Conservation (phyloP, 306 rosid genomes). For the Medicago truncatula region DNA sequence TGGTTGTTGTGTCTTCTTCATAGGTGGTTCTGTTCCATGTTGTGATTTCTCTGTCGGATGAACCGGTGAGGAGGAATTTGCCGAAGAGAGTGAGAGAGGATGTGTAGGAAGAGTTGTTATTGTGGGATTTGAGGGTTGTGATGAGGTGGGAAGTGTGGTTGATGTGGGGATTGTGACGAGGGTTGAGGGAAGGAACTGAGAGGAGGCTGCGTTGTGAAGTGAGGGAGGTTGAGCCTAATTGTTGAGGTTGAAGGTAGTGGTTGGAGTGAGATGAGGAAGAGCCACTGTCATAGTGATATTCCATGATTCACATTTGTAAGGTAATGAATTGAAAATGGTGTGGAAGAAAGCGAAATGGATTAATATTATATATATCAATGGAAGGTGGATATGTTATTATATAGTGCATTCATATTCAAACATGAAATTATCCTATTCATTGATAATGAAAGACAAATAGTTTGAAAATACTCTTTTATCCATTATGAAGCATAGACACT, state of each 20-base stretch:
- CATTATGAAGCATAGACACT: too few species aligned
- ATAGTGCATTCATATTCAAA: too few species aligned
- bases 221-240: constrained; percentile 38
- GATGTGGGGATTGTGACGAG: constrained; percentile 49
- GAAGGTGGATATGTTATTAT: constrained; percentile 16
- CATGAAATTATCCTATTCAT: too few species aligned
- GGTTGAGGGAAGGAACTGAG: constrained; percentile 48
- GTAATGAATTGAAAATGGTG: constrained; percentile 33
- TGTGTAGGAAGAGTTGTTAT: constrained; percentile 63
- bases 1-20: neutral
- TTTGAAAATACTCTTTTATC: too few species aligned
- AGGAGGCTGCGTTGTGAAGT: constrained; percentile 63
- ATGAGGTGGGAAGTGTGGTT: constrained; percentile 18
- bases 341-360: constrained; percentile 40
- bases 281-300: constrained; percentile 40
- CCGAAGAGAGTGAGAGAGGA: constrained; percentile 72
- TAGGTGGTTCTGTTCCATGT: constrained; percentile 55
- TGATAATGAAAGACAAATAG: too few species aligned
- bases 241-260: constrained; percentile 35
- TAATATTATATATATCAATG: constrained; percentile 39
- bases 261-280: constrained; percentile 49
- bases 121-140: constrained; percentile 65
- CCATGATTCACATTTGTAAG: constrained; percentile 58
- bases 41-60: constrained; percentile 78
- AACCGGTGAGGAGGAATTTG: constrained; percentile 73